Evolutionary conservation across 345 rosid genomes (phyloP), one percentile per base, ranked within the genome.

Genomic region (Leavenworthia alabamica): DNA sequence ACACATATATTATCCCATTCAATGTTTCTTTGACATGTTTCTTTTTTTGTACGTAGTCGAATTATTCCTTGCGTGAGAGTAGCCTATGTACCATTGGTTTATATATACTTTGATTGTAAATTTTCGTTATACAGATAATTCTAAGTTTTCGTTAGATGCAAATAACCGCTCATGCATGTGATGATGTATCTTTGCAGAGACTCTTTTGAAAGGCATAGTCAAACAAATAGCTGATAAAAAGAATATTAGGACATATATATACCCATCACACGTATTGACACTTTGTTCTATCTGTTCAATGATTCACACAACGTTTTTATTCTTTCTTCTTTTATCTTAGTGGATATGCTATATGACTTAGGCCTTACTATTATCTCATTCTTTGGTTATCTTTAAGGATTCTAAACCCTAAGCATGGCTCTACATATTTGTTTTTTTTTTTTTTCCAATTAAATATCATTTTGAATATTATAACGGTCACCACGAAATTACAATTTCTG

Each of bases 211-310:
- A 58, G 35, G 42, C 53, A 50, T 50, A 44, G 62, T 60, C 73
- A 68, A 60, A 68, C 67, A 52, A 29, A 43, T 44, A 68, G 28
- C 47, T 9, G 55, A 52, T 60, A 16, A 31, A 42, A 42, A 33
- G 73, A 60, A 52, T 33, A 52, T 61, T 53, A 61, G 62, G 67
- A 69, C 67, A 69, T 0, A 53, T 35, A 69, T 0, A 53, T 35
- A 23, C 67, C 62, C 56, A 61, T 69, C 73, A 69, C 67, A 44
- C 62, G 49, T 52, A 69, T 33, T 61, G 73, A 44, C 73, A 61
- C 55, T 43, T 52, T 69, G 62, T 53, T 69, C 62, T 33, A 17
- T 44, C 67, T 5, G 46, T 32, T 68, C 46, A n/a, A 12, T 14
- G 67, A 68, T 60, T 60, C 61, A 52, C 24, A 26, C 16, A 58